Percentiles rank a stretch among this genome's conserved stretches.
phyloP scores from a whole-genome alignment of 768 basidiomycete species.

The Clathrus columnatus region DNA sequence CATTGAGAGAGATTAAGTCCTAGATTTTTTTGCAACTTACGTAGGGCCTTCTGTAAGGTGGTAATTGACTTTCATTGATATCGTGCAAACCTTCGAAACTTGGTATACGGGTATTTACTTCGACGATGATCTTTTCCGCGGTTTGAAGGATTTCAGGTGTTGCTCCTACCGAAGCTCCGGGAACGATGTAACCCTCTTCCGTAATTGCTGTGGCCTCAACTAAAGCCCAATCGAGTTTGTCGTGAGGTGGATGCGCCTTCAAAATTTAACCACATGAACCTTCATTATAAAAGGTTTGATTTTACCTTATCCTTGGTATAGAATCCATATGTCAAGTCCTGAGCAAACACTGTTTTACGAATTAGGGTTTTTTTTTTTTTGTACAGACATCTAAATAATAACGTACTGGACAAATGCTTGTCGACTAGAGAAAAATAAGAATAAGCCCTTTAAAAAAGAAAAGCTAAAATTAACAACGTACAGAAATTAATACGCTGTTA shows the following conservation, averaged over 20 bases:
- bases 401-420: slow-evolving; percentile 16
- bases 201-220: slow-evolving; percentile 20
- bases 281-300: slow-evolving; percentile 16
- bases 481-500: slow-evolving; percentile 15
- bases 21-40: background rate
- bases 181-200: slow-evolving; percentile 19
- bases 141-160: slow-evolving; percentile 21
- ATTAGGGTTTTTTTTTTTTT: background rate
- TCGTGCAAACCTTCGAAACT: slow-evolving; percentile 21
- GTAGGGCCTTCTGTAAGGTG: slow-evolving; percentile 21
- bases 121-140: slow-evolving; percentile 22
- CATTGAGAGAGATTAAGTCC: too few relatives aligned
- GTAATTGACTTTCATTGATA: slow-evolving; percentile 18
- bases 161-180: slow-evolving; percentile 21
- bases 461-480: background rate
- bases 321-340: slow-evolving; percentile 5
- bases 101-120: slow-evolving; percentile 23
- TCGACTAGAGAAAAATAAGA: slow-evolving; percentile 9
- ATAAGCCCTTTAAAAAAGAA: background rate
- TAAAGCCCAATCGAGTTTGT: slow-evolving; percentile 22
- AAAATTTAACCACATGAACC: slow-evolving; percentile 10
- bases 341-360: slow-evolving; percentile 12
- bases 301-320: background rate
- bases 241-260: slow-evolving; percentile 1
- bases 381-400: background rate